Base-by-base conservation (phyloP, 495 filamentous ascomycete species). In the Xylaria palmicola region DNA sequence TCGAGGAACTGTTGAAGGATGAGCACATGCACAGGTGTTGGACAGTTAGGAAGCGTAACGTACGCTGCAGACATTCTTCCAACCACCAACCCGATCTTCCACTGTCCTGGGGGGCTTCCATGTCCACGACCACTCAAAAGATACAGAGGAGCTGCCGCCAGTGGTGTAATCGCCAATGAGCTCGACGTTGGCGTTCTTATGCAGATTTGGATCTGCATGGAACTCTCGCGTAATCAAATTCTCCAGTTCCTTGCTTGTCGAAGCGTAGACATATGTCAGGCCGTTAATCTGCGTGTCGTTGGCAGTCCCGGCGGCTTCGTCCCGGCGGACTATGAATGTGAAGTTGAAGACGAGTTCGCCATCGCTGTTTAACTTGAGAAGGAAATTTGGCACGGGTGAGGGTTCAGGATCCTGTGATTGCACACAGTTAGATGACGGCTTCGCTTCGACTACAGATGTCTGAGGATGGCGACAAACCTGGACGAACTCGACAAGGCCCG, bases 141-240 rank as follows among this genome's bases (percentile, higher is more conserved):
- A 88, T 49, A 97, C 89, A 4, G 91, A 92, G 10, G 87, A 77
- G 61, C 81, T 89, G 17, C 92, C 91, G 9, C 83, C 86, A 1
- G 94, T 98, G 0, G 85, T 81, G 72, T 85, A 97, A 70, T 94
- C 91, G 0, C 94, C 94, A 7, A 98, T 86, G 13, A 98, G 78
- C 60, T 93, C 89, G 12, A 98, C 94, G 73, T 97, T 97, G 24
- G 92, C 84, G 65, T 98, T 97, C 70, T 96, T 97, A 77, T 98
- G 94, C 29, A 98, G 77, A 72, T 98, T 98, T 0, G 95, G 94
- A 65, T 98, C 93, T 29, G 93, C 92, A 62, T 98, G 91, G 68
- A 98, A 97, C 72, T 98, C 94, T 62, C 92, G 81, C 20, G 91
- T 97, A 44, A 97, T 88, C 26, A 98, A 79, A 64, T 94, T 97